These are phyloP conservation scores for Botrytis galanthina DNA, from an alignment of 2,329 filamentous ascomycete genomes.

Conservation along the genomic window DNA sequence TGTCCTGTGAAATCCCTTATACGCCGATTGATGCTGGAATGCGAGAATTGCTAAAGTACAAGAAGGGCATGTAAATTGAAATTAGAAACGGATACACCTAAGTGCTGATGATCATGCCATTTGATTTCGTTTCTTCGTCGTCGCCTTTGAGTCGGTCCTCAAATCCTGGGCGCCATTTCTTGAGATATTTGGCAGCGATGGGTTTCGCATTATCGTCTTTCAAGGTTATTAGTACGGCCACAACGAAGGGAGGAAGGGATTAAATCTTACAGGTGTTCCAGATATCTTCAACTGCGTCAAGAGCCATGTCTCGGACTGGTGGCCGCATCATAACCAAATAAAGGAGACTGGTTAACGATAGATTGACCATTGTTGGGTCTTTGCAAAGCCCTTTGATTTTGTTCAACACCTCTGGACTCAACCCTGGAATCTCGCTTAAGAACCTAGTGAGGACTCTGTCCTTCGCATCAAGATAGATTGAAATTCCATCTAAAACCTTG, in stretches of 20 bases:
- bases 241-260: neutral
- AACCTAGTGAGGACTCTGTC: slow-evolving; percentile 91
- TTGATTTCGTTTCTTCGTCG: slow-evolving; percentile 25
- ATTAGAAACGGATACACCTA: neutral
- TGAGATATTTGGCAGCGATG: slow-evolving; percentile 60
- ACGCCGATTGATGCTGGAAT: slow-evolving; percentile 19
- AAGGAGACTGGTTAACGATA: slow-evolving; percentile 62
- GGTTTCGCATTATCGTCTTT: slow-evolving; percentile 61
- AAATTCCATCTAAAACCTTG: slow-evolving; percentile 81
- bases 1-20: slow-evolving; percentile 4
- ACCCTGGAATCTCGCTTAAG: slow-evolving; percentile 82
- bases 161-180: slow-evolving; percentile 54
- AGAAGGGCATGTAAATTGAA: neutral
- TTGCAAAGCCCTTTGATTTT: slow-evolving; percentile 67
- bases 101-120: slow-evolving; percentile 20
- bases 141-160: slow-evolving; percentile 31
- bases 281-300: slow-evolving; percentile 65
- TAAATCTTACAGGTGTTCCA: slow-evolving; percentile 61
- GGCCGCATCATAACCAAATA: slow-evolving; percentile 68
- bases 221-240: slow-evolving; percentile 28
- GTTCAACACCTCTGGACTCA: slow-evolving; percentile 69
- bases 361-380: slow-evolving; percentile 62
- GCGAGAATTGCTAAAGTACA: slow-evolving; percentile 17
- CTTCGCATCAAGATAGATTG: slow-evolving; percentile 85
- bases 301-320: slow-evolving; percentile 59